phyloP scores from a whole-genome alignment of 371 early-diverging fungal species.

The Cokeromyces recurvatus region DNA sequence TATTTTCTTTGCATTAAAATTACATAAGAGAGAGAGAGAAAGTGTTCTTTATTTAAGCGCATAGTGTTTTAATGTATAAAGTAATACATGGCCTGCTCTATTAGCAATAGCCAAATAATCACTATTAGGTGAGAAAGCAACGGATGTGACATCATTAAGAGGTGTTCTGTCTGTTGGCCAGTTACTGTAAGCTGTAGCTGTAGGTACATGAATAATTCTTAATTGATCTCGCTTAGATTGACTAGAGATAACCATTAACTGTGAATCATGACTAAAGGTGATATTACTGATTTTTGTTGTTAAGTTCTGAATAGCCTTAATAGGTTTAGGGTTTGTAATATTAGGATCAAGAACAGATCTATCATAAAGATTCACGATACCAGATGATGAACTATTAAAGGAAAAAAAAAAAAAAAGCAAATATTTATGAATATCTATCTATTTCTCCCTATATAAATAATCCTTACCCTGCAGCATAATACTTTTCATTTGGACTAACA shows the following conservation, averaged over 20 bases:
- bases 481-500: slow-evolving; percentile 70
- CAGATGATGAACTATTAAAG: slow-evolving; percentile 60
- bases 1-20: too few relatives aligned
- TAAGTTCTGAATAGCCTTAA: slow-evolving; percentile 75
- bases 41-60: too few relatives aligned
- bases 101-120: slow-evolving; percentile 90
- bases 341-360: slow-evolving; percentile 34
- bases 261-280: slow-evolving; percentile 79
- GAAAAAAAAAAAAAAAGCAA: background rate
- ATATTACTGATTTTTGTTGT: slow-evolving; percentile 74
- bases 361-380: slow-evolving; percentile 88
- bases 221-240: slow-evolving; percentile 69
- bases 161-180: slow-evolving; percentile 89
- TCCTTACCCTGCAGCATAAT: slow-evolving; percentile 78
- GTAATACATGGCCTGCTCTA: slow-evolving; percentile 77
- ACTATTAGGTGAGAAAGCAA: slow-evolving; percentile 84
- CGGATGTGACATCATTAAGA: slow-evolving; percentile 65
- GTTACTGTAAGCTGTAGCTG: slow-evolving; percentile 77
- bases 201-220: slow-evolving; percentile 74
- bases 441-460: background rate
- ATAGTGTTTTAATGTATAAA: slow-evolving; percentile 78
- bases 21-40: too few relatives aligned
- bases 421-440: background rate
- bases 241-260: slow-evolving; percentile 76
- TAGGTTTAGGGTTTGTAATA: slow-evolving; percentile 54